A percentile compares a stretch with the other conserved stretches of the same genome.
Evolutionary conservation across 2,329 filamentous ascomycete genomes (phyloP).

Genomic region (Trichoderma simmonsii): DNA sequence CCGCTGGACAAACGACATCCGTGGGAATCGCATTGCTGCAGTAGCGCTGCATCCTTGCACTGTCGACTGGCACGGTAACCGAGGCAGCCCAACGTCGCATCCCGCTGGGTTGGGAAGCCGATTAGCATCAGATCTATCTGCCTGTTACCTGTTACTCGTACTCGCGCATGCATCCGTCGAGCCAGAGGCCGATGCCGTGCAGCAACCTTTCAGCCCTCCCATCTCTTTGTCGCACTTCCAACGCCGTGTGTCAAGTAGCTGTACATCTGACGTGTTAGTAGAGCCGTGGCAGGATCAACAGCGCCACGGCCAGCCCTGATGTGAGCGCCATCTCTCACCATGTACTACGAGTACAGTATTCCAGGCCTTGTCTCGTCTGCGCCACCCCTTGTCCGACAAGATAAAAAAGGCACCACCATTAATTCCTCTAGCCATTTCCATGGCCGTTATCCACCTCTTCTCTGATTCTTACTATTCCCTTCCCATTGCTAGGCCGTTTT

Average conservation of each 20-base stretch:
- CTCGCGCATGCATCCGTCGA: background rate
- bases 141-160: background rate
- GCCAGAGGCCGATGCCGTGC: background rate
- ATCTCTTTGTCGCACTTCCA: background rate
- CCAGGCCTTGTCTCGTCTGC: background rate
- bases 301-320: background rate
- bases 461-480: background rate
- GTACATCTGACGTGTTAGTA: background rate
- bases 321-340: background rate
- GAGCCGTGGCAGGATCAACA: background rate
- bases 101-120: background rate
- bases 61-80: background rate
- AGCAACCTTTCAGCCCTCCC: background rate
- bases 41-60: background rate
- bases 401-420: conserved; percentile 12
- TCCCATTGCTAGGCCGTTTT: background rate
- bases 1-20: background rate
- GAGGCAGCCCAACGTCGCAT: conserved; percentile 14
- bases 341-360: background rate
- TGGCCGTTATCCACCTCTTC: background rate
- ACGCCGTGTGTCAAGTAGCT: background rate
- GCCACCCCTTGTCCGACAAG: conserved; percentile 14
- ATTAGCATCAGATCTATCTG: conserved; percentile 11
- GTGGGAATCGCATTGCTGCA: background rate
- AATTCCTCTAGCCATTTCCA: background rate